Evolutionary conservation across 2,329 filamentous ascomycete species (phyloP), one percentile per base, ranked within the genome.

Genomic region (Aspergillaceae sp.): DNA sequence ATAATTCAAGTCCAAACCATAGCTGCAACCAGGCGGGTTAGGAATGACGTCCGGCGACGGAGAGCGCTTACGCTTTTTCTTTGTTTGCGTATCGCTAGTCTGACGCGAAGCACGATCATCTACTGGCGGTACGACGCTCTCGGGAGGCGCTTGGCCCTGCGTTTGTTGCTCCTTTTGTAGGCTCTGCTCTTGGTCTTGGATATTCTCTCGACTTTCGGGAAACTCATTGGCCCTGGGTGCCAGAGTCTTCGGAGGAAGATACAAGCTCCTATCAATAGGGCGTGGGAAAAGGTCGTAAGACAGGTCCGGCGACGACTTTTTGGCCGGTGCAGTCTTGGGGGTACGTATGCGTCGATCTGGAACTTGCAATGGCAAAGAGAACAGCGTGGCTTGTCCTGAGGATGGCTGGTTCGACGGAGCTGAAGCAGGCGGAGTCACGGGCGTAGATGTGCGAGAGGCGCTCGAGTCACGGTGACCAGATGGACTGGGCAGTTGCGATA

Each of bases 1-100:
- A 42, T 68, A 72, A 11, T 63, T 58, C 28, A 62, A 49, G 42
- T 69, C 56, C 55, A 72, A 52, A 7, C 69, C 68, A 55, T 69
- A 72, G 42, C 68, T 69, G 29, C 52, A 57, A 7, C 64, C 66
- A 9, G 55, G 48, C 6, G 69, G 69, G 46, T 71, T 70, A 4
- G 68, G 69, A 42, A 72, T 71, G 9, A 60, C 49, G 36, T 69
- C 63, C 11, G 67, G 68, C 33, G 66, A 66, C 4, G 60, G 60
- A n/a, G 58, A 55, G 7, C 67, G 62, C 51, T 68, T 69, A 47
- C 68, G 66, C 55, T 70, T 70, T 46, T 59, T 63, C 27, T 55
- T 45, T 30, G 32, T 32, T 10, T 5, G 30, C 30, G 36, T 38
- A 8, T 38, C 36, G 29, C 34, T 45, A 10, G 44, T 11, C 5